phyloP scores from a whole-genome alignment of 192 early-diverging fungal genomes.

The Linnemannia schmuckeri region DNA sequence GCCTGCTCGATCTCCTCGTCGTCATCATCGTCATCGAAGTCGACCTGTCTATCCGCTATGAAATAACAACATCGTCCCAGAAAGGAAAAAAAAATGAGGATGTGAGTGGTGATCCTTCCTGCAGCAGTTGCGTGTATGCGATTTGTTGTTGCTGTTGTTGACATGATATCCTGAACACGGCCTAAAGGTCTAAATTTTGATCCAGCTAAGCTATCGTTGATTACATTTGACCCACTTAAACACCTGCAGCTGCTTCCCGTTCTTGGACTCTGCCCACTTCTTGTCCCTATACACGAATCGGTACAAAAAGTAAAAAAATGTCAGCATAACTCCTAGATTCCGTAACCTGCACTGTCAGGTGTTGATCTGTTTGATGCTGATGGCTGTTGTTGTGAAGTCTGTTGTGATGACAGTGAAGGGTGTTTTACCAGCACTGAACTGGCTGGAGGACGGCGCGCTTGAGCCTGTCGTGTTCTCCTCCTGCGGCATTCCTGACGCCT shows the following conservation, averaged over 20 bases:
- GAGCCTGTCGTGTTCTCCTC: slow-evolving; percentile 59
- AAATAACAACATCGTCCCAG: not conserved
- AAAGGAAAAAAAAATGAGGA: not conserved
- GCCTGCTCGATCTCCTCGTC: slow-evolving; percentile 52
- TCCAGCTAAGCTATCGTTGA: not conserved
- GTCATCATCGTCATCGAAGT: slow-evolving; percentile 59
- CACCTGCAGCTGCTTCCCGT: slow-evolving; percentile 52
- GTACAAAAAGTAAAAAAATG: not conserved
- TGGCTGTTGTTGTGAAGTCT: not conserved
- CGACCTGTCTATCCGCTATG: slow-evolving; percentile 57
- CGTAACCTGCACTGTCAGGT: not conserved
- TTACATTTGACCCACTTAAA: slow-evolving; percentile 62
- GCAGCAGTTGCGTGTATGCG: too few species aligned
- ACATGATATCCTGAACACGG: too few species aligned
- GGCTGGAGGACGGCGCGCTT: slow-evolving; percentile 61
- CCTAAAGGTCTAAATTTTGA: too few species aligned
- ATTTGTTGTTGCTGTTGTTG: too few species aligned
- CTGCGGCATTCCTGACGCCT: slow-evolving; percentile 39
- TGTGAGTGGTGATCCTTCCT: not conserved
- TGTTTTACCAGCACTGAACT: slow-evolving; percentile 58
- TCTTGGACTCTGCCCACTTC: slow-evolving; percentile 58
- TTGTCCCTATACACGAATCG: slow-evolving; percentile 42
- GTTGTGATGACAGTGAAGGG: not conserved
- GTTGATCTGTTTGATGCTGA: not conserved
- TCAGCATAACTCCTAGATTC: not conserved